Conservation (phyloP, 768 basidiomycete genomes). For the Lactarius deliciosus region DNA sequence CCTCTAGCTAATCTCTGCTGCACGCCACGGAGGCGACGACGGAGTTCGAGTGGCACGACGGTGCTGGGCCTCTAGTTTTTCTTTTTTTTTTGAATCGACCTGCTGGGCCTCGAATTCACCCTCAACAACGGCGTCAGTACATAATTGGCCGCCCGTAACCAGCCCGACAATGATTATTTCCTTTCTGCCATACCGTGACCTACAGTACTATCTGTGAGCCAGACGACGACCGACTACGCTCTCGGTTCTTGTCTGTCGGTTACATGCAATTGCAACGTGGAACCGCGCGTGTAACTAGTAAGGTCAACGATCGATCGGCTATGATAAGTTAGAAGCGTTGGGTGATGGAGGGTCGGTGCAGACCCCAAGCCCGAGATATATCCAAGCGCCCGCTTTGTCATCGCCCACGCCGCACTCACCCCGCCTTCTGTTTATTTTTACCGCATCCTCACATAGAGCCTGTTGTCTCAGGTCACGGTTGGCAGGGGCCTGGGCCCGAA, state of each 20-base stretch:
- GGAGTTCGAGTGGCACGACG: not conserved
- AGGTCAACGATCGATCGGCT: not conserved
- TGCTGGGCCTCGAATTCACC: not conserved
- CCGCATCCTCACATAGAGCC: too few species aligned
- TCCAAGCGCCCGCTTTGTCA: too few species aligned
- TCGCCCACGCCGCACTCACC: too few species aligned
- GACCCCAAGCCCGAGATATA: too few species aligned
- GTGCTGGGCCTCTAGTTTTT: not conserved
- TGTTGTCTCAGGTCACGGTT: too few species aligned
- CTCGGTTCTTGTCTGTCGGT: too few species aligned
- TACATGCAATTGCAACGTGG: not conserved
- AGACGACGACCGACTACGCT: not conserved
- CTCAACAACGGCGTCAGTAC: not conserved
- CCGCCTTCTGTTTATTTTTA: too few species aligned
- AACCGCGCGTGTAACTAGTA: not conserved
- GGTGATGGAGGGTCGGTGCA: not conserved
- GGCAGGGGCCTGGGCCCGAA: too few species aligned
- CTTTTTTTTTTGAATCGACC: too few species aligned
- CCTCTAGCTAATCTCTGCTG: not conserved
- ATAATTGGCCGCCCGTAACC: too few species aligned
- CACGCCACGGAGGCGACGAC: not conserved
- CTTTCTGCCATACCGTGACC: too few species aligned
- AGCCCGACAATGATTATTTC: not conserved
- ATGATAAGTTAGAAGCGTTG: not conserved
- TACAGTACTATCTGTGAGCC: not conserved